Conservation (phyloP, 495 filamentous ascomycete genomes). For the Xylaria grammica region DNA sequence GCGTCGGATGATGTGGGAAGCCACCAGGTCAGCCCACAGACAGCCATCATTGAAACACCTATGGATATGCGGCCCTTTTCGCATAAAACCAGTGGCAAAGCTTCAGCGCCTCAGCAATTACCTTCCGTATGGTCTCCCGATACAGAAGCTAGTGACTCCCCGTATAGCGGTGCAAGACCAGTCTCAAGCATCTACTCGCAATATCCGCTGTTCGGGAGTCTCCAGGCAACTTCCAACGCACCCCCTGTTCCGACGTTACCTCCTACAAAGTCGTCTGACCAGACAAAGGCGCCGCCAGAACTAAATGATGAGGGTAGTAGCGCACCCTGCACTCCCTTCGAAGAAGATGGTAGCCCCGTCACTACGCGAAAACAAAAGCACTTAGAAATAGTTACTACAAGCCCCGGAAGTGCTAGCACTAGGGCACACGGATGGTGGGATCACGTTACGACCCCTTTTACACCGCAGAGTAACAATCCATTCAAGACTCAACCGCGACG, state of each 20-base stretch:
- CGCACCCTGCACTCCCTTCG: conserved; percentile 51
- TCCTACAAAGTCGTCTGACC: conserved; percentile 35
- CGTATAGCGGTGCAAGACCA: conserved; percentile 36
- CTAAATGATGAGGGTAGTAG: conserved; percentile 32
- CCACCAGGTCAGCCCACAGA: conserved; percentile 57
- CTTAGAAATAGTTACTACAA: conserved; percentile 31
- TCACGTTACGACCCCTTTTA: conserved; percentile 77
- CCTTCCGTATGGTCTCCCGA: conserved; percentile 67
- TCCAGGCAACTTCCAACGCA: conserved; percentile 38
- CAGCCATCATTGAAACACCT: conserved; percentile 49
- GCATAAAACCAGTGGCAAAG: conserved; percentile 37
- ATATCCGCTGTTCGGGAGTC: conserved; percentile 48
- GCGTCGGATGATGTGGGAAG: conserved; percentile 62
- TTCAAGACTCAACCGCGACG: conserved; percentile 38
- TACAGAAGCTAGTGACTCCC: conserved; percentile 43
- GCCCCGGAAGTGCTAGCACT: conserved; percentile 52
- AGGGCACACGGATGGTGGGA: conserved; percentile 89
- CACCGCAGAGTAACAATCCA: conserved; percentile 45
- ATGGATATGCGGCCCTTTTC: conserved; percentile 40
- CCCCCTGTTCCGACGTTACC: conserved; percentile 72
- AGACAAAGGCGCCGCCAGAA: conserved; percentile 19
- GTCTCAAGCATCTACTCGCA: conserved; percentile 75
- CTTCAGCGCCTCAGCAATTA: conserved; percentile 70
- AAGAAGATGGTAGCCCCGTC: conserved; percentile 51
- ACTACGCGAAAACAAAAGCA: conserved; percentile 39